phyloP scores from a whole-genome alignment of 2,329 filamentous ascomycete species.

The Diaporthe citri region DNA sequence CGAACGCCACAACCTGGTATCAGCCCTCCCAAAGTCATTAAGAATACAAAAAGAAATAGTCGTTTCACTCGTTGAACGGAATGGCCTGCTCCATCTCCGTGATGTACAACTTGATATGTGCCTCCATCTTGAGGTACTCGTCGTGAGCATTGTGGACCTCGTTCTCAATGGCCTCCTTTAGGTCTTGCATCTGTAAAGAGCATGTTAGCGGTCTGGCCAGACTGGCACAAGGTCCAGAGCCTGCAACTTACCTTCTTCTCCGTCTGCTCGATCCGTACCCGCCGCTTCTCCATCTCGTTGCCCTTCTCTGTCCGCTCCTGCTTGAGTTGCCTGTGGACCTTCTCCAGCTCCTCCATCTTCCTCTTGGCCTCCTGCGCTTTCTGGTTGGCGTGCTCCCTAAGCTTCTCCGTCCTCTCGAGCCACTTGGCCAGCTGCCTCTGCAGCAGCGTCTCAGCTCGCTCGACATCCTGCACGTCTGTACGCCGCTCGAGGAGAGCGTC shows the following conservation, averaged over 20 bases:
- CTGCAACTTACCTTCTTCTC: slow-evolving; percentile 87
- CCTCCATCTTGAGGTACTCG: slow-evolving; percentile 97
- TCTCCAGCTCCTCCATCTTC: slow-evolving; percentile 90
- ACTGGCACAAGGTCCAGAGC: slow-evolving; percentile 17
- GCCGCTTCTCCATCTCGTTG: slow-evolving; percentile 90
- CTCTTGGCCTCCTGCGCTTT: slow-evolving; percentile 86
- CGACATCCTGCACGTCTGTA: slow-evolving; percentile 91
- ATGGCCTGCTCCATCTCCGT: slow-evolving; percentile 98
- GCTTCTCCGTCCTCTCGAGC: slow-evolving; percentile 86
- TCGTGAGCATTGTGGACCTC: slow-evolving; percentile 92
- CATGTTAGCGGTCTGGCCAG: slow-evolving; percentile 43
- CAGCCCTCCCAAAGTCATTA: slow-evolving; percentile 42
- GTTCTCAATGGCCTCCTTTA: slow-evolving; percentile 97
- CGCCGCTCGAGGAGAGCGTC: slow-evolving; percentile 90
- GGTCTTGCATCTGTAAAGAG: slow-evolving; percentile 83
- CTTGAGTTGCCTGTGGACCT: slow-evolving; percentile 82
- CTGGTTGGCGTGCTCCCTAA: slow-evolving; percentile 82
- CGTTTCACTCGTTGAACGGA: slow-evolving; percentile 44
- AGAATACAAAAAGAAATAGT: slow-evolving; percentile 45
- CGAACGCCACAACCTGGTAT: slow-evolving; percentile 40
- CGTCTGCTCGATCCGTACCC: slow-evolving; percentile 96
- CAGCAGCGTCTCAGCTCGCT: slow-evolving; percentile 86
- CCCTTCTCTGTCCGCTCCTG: slow-evolving; percentile 89
- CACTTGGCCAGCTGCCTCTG: slow-evolving; percentile 88
- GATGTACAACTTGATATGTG: slow-evolving; percentile 97